These are phyloP conservation scores for Butyriboletus loyo DNA, from an alignment of 768 basidiomycete genomes.

Conservation along the genomic window DNA sequence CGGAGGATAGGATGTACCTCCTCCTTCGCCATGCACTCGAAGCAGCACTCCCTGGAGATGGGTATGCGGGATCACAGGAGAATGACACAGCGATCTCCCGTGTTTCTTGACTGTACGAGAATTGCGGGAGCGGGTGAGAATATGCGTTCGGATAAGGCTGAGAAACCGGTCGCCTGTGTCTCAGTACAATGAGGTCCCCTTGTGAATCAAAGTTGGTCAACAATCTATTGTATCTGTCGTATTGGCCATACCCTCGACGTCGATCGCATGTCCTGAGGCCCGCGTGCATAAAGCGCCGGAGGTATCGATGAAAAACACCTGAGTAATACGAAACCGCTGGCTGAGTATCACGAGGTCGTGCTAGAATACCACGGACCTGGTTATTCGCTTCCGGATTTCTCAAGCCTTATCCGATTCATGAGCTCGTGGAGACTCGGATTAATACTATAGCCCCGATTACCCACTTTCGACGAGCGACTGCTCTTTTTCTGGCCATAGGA, in stretches of 20 bases:
- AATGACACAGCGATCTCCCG: constrained; percentile 63
- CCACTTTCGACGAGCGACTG: constrained; percentile 74
- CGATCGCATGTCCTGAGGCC: constrained; percentile 77
- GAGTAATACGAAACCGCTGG: not conserved
- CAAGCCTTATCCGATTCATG: constrained; percentile 44
- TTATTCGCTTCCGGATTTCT: constrained; percentile 69
- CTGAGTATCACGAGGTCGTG: not conserved
- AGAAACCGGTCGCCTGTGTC: constrained; percentile 74
- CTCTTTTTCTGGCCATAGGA: constrained; percentile 73
- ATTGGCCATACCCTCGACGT: constrained; percentile 59
- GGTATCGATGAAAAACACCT: constrained; percentile 85
- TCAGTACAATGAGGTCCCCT: constrained; percentile 68
- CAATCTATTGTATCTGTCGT: not conserved
- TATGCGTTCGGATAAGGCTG: constrained; percentile 75
- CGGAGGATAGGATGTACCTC: constrained; percentile 59
- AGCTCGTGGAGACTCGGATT: constrained; percentile 3
- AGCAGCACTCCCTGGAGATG: constrained; percentile 30
- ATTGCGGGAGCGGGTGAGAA: constrained; percentile 73
- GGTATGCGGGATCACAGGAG: constrained; percentile 61
- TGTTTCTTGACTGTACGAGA: constrained; percentile 53
- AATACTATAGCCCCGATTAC: constrained; percentile 12
- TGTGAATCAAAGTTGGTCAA: constrained; percentile 9
- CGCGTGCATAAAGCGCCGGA: constrained; percentile 75
- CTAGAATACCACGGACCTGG: constrained; percentile 45
- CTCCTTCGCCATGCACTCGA: constrained; percentile 55